A percentile compares a stretch with the other conserved stretches of the same genome.
Conservation (phyloP, 169 alveolate genomes). For the Theileria orientalis region DNA sequence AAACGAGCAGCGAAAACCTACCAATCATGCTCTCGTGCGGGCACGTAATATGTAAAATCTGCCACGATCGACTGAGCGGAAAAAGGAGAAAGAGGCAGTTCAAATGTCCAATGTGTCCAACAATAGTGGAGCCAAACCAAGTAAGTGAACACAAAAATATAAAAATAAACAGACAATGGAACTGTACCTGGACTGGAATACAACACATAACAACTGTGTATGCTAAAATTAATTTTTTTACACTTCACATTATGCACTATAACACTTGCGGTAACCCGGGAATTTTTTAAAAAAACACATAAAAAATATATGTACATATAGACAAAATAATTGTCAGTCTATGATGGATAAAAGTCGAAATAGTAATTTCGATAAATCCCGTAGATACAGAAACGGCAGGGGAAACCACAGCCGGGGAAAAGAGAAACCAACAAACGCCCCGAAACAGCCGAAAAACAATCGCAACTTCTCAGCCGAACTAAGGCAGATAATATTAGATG, state of each 20-base stretch:
- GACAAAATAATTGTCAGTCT: neutral
- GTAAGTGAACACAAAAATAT: constrained; percentile 4
- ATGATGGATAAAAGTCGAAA: constrained; percentile 17
- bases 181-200: constrained; percentile 55
- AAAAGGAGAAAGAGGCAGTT: constrained; percentile 42
- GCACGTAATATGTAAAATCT: constrained; percentile 61
- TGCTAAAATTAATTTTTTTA: neutral
- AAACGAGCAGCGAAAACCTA: constrained; percentile 55
- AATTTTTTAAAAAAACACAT: neutral
- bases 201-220: constrained; percentile 16
- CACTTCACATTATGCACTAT: neutral
- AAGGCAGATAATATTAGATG: constrained; percentile 30
- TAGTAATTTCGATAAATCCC: neutral
- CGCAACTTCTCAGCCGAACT: constrained; percentile 17
- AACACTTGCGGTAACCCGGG: neutral
- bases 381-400: constrained; percentile 8
- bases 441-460: neutral
- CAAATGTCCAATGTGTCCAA: constrained; percentile 70
- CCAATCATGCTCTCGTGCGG: constrained; percentile 71
- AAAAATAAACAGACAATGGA: constrained; percentile 24
- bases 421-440: neutral
- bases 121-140: constrained; percentile 32
- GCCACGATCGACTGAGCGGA: constrained; percentile 52
- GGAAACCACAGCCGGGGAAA: neutral
- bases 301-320: neutral